Base-by-base conservation (phyloP, 257 asterid genomes). In the Solanum appendiculatum region DNA sequence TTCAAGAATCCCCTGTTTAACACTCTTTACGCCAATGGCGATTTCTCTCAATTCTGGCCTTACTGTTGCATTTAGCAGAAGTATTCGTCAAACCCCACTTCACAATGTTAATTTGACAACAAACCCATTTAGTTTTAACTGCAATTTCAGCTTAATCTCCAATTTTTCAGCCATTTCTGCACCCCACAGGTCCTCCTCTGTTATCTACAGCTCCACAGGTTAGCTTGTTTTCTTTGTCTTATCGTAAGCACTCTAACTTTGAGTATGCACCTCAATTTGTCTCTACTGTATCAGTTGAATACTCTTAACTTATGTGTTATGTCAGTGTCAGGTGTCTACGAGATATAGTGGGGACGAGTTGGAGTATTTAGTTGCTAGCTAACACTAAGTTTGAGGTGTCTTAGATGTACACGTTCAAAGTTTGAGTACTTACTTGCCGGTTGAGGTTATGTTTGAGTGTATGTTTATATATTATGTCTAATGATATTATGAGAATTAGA, bases 161-260 rank as follows among this genome's bases (percentile, higher is more conserved):
- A 78, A 20, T 16, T 39, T 6, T 82, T 83, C 91, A 75, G 69
- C 72, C 68, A 68, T 21, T 31, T 60, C n/a, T 42, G 72, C 37
- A 9, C 68, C 25, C 60, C 36, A 75, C 63, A 81, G 84, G 85
- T 75, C 91, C 14, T 81, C 91, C 14, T 83, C 87, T 75, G 94
- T 93, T 85, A 82, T 89, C 14, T 93, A 92, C 89, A 86, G 87
- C 36, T 88, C 95, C 83, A 36, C 90, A n/a, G 95, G 95, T 88
- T 86, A 85, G 89, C 58, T 86, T 29, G 27, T 40, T 1, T 3
- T 10, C 56, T 56, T 18, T 16, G 5, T 44, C n/a, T 14, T 13
- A 27, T 5, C 25, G 11, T n/a, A 11, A 11, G 34, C 13, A 63
- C 33, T 63, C 33, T 18, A 10, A 63, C 11, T 63, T 63, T 63